Evolutionary conservation across 2,329 filamentous ascomycete genomes (phyloP).

Genomic region (Aspergillus versicolor): DNA sequence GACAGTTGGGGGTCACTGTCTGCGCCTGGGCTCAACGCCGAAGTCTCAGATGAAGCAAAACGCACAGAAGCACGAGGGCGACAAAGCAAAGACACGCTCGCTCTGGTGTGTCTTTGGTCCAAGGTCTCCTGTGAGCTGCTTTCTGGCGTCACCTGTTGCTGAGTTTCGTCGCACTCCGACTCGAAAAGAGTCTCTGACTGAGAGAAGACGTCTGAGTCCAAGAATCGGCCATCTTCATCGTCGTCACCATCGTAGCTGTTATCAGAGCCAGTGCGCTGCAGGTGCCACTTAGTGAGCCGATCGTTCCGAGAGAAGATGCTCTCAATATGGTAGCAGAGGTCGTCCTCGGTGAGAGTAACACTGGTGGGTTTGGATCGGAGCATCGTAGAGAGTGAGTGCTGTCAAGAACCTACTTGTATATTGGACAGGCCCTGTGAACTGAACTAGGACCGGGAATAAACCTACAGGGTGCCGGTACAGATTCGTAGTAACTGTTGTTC

Average conservation of each 20-base stretch:
- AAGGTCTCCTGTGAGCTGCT: not conserved
- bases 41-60: not conserved
- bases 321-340: conserved; percentile 33
- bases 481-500: not conserved
- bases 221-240: conserved; percentile 11
- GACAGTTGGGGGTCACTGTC: not conserved
- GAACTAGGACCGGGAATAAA: not conserved
- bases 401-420: not conserved
- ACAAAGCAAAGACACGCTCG: not conserved
- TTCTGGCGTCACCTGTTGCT: not conserved
- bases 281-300: conserved; percentile 17
- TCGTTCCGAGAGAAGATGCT: conserved; percentile 18
- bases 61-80: not conserved
- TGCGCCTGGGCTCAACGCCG: not conserved
- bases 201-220: conserved; percentile 5
- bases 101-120: not conserved
- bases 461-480: not conserved
- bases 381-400: conserved; percentile 23
- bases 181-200: not conserved
- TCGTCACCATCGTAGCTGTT: conserved; percentile 9
- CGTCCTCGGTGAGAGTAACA: conserved; percentile 32
- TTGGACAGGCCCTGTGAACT: not conserved
- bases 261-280: conserved; percentile 14
- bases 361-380: conserved; percentile 34
- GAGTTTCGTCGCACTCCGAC: conserved; percentile 3